Evolutionary conservation across 805 yeast genomes (phyloP).

Genomic region (Wickerhamomyces rabaulensis): DNA sequence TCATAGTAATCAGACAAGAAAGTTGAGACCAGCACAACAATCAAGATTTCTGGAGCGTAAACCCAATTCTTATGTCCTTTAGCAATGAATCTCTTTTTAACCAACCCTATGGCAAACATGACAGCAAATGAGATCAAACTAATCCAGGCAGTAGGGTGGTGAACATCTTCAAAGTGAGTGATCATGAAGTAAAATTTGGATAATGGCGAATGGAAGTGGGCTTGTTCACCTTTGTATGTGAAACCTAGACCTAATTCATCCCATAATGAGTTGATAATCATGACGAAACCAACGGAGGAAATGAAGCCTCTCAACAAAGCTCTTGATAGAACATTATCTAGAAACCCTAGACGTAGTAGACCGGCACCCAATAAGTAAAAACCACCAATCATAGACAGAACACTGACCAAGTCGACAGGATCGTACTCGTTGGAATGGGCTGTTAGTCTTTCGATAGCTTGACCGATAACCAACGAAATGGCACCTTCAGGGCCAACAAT

Average conservation of each 20-base stretch:
- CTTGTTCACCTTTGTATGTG: slow-evolving; percentile 38
- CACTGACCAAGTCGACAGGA: slow-evolving; percentile 55
- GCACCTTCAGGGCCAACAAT: slow-evolving; percentile 93
- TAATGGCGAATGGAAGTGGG: slow-evolving; percentile 64
- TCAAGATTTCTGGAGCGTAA: slow-evolving; percentile 79
- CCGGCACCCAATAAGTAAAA: slow-evolving; percentile 68
- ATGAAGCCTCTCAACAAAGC: slow-evolving; percentile 78
- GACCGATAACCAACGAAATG: slow-evolving; percentile 77
- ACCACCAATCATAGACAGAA: slow-evolving; percentile 74
- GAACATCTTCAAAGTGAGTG: slow-evolving; percentile 41
- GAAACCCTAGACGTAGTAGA: slow-evolving; percentile 75
- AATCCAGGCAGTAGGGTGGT: slow-evolving; percentile 56
- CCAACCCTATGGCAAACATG: slow-evolving; percentile 41
- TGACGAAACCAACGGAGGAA: slow-evolving; percentile 78
- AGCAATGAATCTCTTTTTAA: slow-evolving; percentile 27
- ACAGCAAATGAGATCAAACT: slow-evolving; percentile 47
- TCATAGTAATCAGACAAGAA: slow-evolving; percentile 47
- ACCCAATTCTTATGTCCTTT: slow-evolving; percentile 37
- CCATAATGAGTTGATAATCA: slow-evolving; percentile 72
- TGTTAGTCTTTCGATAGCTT: slow-evolving; percentile 55
- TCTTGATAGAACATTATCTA: slow-evolving; percentile 74
- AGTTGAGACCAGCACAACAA: slow-evolving; percentile 56
- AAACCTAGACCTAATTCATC: slow-evolving; percentile 65
- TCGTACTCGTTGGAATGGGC: slow-evolving; percentile 37
- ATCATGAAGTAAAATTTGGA: slow-evolving; percentile 59